Evolutionary conservation across 2,329 filamentous ascomycete species (phyloP).

Genomic region (Stagonosporopsis rhizophila): DNA sequence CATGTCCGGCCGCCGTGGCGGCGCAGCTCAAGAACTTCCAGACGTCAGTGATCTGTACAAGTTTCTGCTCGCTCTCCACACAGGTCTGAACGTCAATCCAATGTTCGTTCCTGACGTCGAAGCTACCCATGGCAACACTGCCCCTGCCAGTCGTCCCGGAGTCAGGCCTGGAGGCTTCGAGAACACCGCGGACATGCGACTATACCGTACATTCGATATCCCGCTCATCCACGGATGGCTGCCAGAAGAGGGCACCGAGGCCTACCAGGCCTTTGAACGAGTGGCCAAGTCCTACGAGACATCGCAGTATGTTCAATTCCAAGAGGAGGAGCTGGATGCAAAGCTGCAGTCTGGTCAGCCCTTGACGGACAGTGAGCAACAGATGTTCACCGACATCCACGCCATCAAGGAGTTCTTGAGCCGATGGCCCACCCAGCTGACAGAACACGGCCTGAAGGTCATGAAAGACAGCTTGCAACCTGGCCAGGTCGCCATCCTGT

Average conservation of each 20-base stretch:
- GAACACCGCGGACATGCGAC: conserved; percentile 83
- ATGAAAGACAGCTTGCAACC: conserved; percentile 74
- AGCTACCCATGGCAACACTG: conserved; percentile 41
- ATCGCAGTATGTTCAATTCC: conserved; percentile 85
- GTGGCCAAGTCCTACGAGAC: conserved; percentile 89
- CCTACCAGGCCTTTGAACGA: conserved; percentile 73
- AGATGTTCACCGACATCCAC: conserved; percentile 80
- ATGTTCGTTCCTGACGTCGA: conserved; percentile 71
- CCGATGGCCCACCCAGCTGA: conserved; percentile 85
- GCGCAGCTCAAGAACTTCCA: conserved; percentile 71
- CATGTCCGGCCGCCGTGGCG: conserved; percentile 75
- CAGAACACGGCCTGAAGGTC: conserved; percentile 77
- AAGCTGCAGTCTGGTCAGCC: conserved; percentile 70
- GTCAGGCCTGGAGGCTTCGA: conserved; percentile 77
- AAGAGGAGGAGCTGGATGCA: conserved; percentile 85
- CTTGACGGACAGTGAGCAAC: conserved; percentile 75
- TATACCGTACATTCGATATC: conserved; percentile 88
- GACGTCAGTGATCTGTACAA: conserved; percentile 87
- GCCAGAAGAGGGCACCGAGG: conserved; percentile 69
- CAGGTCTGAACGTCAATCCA: conserved; percentile 98
- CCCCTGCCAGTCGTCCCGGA: conserved; percentile 51
- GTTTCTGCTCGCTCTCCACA: conserved; percentile 88
- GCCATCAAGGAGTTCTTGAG: conserved; percentile 84
- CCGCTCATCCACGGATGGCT: conserved; percentile 95
- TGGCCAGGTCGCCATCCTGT: conserved; percentile 86